phyloP scores from a whole-genome alignment of 768 basidiomycete genomes.

The Filobasidium wieringae region DNA sequence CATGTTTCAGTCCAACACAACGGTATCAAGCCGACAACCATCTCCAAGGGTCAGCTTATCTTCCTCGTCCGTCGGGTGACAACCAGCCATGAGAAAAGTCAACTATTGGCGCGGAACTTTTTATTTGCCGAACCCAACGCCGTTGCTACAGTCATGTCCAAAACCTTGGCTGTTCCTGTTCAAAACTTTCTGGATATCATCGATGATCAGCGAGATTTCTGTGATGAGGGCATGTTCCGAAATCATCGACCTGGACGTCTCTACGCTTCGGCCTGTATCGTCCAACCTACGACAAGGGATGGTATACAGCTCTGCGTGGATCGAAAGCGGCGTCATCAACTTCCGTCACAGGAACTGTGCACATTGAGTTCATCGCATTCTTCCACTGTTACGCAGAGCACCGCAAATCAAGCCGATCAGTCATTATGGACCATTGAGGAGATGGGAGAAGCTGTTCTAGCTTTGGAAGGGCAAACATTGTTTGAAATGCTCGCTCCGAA shows the following conservation, averaged over 20 bases:
- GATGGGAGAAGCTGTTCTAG: slow-evolving; percentile 34
- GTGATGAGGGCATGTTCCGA: slow-evolving; percentile 23
- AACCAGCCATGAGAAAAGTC: slow-evolving; percentile 25
- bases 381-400: background rate
- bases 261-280: slow-evolving; percentile 34
- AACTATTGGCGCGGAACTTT: slow-evolving; percentile 31
- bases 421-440: slow-evolving; percentile 33
- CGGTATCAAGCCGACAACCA: slow-evolving; percentile 18
- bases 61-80: slow-evolving; percentile 34
- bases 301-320: slow-evolving; percentile 36
- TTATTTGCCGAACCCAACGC: slow-evolving; percentile 36
- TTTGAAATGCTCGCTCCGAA: slow-evolving; percentile 27
- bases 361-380: slow-evolving; percentile 7
- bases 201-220: slow-evolving; percentile 28
- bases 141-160: slow-evolving; percentile 30
- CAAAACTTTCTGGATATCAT: slow-evolving; percentile 32
- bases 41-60: slow-evolving; percentile 38
- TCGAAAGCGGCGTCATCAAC: slow-evolving; percentile 25
- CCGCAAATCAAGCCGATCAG: slow-evolving; percentile 8
- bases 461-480: slow-evolving; percentile 34
- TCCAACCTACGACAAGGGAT: slow-evolving; percentile 39
- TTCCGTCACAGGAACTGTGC: slow-evolving; percentile 37
- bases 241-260: slow-evolving; percentile 26
- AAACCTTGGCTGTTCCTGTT: slow-evolving; percentile 32
- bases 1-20: slow-evolving; percentile 11